Conservation (phyloP, 208 protist species). For the Herpetomonas tarakana region DNA sequence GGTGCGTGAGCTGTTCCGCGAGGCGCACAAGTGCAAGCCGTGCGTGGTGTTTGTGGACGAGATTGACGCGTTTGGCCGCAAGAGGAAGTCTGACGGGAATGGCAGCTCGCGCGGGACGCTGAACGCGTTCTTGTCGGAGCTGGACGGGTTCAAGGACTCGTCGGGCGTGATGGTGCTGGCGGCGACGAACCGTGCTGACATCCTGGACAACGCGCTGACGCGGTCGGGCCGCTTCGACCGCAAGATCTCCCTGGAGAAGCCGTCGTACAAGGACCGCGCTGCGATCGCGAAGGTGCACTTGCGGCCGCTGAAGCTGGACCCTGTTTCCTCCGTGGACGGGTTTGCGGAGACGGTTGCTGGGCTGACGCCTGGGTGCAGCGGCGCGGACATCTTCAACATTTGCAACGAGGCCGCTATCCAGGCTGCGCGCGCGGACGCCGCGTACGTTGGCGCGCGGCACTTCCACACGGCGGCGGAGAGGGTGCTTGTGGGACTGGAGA, state of each 20-base stretch:
- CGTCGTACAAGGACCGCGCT: slow-evolving; percentile 93
- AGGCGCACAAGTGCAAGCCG: slow-evolving; percentile 91
- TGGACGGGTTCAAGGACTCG: slow-evolving; percentile 96
- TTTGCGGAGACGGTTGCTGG: slow-evolving; percentile 66
- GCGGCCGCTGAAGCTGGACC: slow-evolving; percentile 73
- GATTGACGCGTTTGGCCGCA: slow-evolving; percentile 95
- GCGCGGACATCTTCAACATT: slow-evolving; percentile 97
- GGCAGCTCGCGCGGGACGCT: slow-evolving; percentile 89
- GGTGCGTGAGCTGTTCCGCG: slow-evolving; percentile 92
- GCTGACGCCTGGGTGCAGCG: slow-evolving; percentile 94
- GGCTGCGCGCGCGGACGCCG: slow-evolving; percentile 81
- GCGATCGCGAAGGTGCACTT: slow-evolving; percentile 95
- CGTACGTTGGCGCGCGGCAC: slow-evolving; percentile 64
- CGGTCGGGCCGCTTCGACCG: slow-evolving; percentile 95
- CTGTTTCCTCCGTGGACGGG: slow-evolving; percentile 15
- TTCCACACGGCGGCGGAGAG: slow-evolving; percentile 96
- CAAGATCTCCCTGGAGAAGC: slow-evolving; percentile 91
- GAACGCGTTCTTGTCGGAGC: slow-evolving; percentile 98
- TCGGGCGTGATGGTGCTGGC: slow-evolving; percentile 97
- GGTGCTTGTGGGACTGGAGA: slow-evolving; percentile 95
- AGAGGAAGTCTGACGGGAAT: slow-evolving; percentile 54
- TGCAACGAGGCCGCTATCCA: slow-evolving; percentile 98
- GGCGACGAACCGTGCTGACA: slow-evolving; percentile 97
- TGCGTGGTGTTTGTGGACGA: slow-evolving; percentile 99
- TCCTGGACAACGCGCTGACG: slow-evolving; percentile 96